Evolutionary conservation across 345 rosid genomes (phyloP).

Genomic region (Moricandia moricandioides): DNA sequence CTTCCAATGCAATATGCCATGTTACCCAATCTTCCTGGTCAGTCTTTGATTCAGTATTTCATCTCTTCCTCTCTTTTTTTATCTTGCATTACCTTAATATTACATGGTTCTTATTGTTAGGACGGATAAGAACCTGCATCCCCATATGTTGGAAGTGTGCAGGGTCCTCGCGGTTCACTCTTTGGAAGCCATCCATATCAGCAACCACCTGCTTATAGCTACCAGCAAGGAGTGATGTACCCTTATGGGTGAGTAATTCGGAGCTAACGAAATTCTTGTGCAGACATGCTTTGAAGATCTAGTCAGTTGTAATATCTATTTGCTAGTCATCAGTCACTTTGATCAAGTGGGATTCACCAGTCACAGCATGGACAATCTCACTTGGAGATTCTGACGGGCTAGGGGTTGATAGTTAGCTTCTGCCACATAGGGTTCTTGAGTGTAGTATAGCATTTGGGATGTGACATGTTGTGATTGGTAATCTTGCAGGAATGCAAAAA

Average conservation of each 20-base stretch:
- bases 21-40: slow-evolving; percentile 35
- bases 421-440: slow-evolving; percentile 45
- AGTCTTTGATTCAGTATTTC: slow-evolving; percentile 23
- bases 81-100: not conserved
- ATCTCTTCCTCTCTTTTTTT: not conserved
- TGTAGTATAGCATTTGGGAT: slow-evolving; percentile 39
- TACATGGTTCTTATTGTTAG: slow-evolving; percentile 30
- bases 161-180: slow-evolving; percentile 57
- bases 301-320: not conserved
- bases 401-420: slow-evolving; percentile 40
- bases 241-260: slow-evolving; percentile 79
- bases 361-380: slow-evolving; percentile 40
- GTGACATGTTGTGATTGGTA: slow-evolving; percentile 71
- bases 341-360: slow-evolving; percentile 33
- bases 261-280: not conserved
- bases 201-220: slow-evolving; percentile 62
- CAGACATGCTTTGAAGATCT: not conserved
- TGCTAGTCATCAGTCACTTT: slow-evolving; percentile 16
- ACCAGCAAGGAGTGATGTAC: slow-evolving; percentile 70
- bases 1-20: slow-evolving; percentile 58
- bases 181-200: slow-evolving; percentile 75
- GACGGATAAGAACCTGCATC: slow-evolving; percentile 64
- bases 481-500: slow-evolving; percentile 66
- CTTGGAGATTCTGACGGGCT: slow-evolving; percentile 31
- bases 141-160: slow-evolving; percentile 56